A percentile compares a stretch with the other conserved stretches of the same genome.
phyloP scores from a whole-genome alignment of 495 filamentous ascomycete species.

The Aspergillus hancockii region DNA sequence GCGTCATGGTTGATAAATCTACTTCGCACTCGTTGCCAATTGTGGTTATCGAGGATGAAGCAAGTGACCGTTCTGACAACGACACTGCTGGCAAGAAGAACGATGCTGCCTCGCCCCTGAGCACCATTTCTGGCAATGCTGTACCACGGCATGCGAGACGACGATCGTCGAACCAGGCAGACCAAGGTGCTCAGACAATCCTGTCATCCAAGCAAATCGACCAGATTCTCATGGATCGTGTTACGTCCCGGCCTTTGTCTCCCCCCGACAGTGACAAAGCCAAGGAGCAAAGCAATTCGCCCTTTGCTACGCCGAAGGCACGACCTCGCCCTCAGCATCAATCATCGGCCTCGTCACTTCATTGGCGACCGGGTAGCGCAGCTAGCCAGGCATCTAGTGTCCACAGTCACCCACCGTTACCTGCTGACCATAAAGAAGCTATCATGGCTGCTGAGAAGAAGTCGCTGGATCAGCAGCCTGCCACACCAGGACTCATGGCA shows the following conservation, averaged over 20 bases:
- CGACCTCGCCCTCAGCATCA: constrained; percentile 39
- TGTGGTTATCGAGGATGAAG: constrained; percentile 57
- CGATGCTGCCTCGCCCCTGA: constrained; percentile 43
- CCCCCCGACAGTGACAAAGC: constrained; percentile 36
- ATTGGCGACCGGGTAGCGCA: constrained; percentile 67
- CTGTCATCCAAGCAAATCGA: constrained; percentile 74
- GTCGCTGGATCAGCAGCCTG: constrained; percentile 46
- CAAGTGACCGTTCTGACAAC: constrained; percentile 40
- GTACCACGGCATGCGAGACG: constrained; percentile 30
- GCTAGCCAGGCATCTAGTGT: constrained; percentile 56
- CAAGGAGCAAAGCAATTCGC: constrained; percentile 35
- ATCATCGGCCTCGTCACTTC: constrained; percentile 32
- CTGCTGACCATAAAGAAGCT: constrained; percentile 75
- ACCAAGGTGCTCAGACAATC: constrained; percentile 73
- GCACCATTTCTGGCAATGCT: constrained; percentile 47
- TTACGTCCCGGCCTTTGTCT: constrained; percentile 32
- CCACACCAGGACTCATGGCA: constrained; percentile 67
- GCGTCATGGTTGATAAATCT: constrained; percentile 17
- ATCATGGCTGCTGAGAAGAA: constrained; percentile 76
- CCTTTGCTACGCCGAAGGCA: constrained; percentile 42
- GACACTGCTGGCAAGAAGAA: constrained; percentile 41
- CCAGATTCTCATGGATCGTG: constrained; percentile 56
- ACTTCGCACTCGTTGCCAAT: constrained; percentile 24
- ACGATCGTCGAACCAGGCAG: constrained; percentile 48
- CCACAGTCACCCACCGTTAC: constrained; percentile 69